A percentile compares a stretch with the other conserved stretches of the same genome.
These are phyloP conservation scores for Leccinum variabile DNA, from an alignment of 1,284 basidiomycete species.

Conservation along the genomic window DNA sequence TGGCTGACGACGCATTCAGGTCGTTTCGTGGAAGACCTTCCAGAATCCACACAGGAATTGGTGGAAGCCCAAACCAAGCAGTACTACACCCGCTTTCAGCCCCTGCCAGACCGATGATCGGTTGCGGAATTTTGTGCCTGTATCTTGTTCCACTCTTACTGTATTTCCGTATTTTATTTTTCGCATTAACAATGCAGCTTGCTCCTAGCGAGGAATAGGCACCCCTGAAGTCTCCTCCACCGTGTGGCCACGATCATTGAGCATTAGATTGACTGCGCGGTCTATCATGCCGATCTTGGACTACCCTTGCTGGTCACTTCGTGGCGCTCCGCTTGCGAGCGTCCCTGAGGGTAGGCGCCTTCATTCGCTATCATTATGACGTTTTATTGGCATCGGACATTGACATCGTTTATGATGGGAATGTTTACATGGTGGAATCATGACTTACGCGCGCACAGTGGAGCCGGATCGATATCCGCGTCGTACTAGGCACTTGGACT, in stretches of 20 bases:
- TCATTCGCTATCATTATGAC: not conserved
- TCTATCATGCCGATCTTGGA: not conserved
- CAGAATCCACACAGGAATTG: slow-evolving; percentile 87
- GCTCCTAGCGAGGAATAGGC: not conserved
- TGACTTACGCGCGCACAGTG: too few relatives aligned
- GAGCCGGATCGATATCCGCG: too few relatives aligned
- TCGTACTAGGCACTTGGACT: too few relatives aligned
- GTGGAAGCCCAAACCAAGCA: slow-evolving; percentile 79
- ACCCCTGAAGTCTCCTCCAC: not conserved
- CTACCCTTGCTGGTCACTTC: not conserved
- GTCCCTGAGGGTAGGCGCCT: not conserved
- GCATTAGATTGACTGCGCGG: not conserved
- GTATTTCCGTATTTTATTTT: slow-evolving; percentile 5
- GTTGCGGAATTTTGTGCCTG: not conserved
- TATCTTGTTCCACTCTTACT: slow-evolving; percentile 3
- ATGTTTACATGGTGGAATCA: not conserved
- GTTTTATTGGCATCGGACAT: not conserved
- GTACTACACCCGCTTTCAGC: slow-evolving; percentile 68
- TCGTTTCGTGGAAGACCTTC: slow-evolving; percentile 77
- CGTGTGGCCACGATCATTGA: not conserved
- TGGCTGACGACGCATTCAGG: slow-evolving; percentile 46
- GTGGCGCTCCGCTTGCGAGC: not conserved
- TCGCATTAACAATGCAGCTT: not conserved
- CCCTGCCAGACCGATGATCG: slow-evolving; percentile 35
- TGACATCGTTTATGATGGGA: not conserved